phyloP scores from a whole-genome alignment of 495 filamentous ascomycete genomes.

The Chaetomidium leptoderma region DNA sequence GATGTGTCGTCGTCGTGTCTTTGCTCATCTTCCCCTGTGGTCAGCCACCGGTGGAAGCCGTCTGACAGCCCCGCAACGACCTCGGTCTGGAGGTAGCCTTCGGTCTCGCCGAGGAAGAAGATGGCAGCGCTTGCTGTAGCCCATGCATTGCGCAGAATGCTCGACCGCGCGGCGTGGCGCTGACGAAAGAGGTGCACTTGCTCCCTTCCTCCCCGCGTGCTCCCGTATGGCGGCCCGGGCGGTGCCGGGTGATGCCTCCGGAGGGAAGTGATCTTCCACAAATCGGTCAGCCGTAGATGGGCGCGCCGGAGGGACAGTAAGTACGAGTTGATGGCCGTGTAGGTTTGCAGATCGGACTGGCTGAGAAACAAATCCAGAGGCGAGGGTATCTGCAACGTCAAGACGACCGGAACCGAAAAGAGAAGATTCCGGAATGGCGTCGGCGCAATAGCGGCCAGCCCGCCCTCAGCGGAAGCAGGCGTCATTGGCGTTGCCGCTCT shows the following conservation, averaged over 20 bases:
- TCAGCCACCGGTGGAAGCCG: constrained; percentile 55
- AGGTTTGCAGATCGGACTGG: constrained; percentile 65
- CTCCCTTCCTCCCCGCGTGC: constrained; percentile 51
- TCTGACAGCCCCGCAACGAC: constrained; percentile 74
- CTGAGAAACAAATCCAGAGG: constrained; percentile 86
- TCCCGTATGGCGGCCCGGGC: constrained; percentile 59
- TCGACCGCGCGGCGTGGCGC: constrained; percentile 53
- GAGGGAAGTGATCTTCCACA: constrained; percentile 79
- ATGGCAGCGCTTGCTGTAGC: constrained; percentile 76
- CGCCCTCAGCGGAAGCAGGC: constrained; percentile 17
- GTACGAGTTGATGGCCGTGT: constrained; percentile 81
- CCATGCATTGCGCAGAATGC: constrained; percentile 75
- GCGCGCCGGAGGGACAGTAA: constrained; percentile 76
- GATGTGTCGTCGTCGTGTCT: constrained; percentile 17
- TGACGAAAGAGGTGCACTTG: constrained; percentile 54
- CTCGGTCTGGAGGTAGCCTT: constrained; percentile 84
- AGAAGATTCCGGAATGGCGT: constrained; percentile 73
- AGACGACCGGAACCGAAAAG: constrained; percentile 66
- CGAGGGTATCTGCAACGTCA: constrained; percentile 69
- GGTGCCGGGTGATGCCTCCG: constrained; percentile 71
- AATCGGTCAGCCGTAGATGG: constrained; percentile 70
- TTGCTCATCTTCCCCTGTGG: constrained; percentile 30
- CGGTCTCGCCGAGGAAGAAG: constrained; percentile 81
- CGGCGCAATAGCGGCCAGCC: constrained; percentile 32
- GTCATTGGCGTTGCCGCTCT: constrained; percentile 30